phyloP scores from a whole-genome alignment of 352 stramenopile genomes.

The Globisporangium carolinianum region DNA sequence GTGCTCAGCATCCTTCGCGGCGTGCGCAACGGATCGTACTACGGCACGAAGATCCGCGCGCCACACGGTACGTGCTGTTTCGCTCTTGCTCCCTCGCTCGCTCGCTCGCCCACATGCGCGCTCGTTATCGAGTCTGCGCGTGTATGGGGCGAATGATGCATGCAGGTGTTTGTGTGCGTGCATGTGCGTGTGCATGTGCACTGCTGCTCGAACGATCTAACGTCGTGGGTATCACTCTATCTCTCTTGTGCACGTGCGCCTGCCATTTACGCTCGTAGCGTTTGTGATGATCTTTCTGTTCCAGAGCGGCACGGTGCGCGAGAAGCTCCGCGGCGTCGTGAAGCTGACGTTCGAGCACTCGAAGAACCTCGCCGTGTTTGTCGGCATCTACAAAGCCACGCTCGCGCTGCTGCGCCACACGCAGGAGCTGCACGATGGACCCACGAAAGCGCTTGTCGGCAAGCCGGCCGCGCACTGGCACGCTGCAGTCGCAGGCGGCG shows the following conservation, averaged over 20 bases:
- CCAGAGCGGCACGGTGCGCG: slow-evolving; percentile 62
- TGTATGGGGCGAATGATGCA: neutral
- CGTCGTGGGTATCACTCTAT: no score
- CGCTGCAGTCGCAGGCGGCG: slow-evolving; percentile 61
- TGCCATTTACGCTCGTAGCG: slow-evolving; percentile 21
- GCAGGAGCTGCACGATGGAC: slow-evolving; percentile 27
- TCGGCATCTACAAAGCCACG: slow-evolving; percentile 83
- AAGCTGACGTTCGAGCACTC: slow-evolving; percentile 82
- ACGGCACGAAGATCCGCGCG: slow-evolving; percentile 86
- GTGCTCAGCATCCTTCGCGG: slow-evolving; percentile 72
- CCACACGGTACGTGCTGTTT: slow-evolving; percentile 53
- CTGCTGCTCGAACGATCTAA: no score
- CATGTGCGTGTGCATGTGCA: neutral
- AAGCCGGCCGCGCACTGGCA: slow-evolving; percentile 75
- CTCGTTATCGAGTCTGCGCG: neutral
- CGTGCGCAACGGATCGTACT: slow-evolving; percentile 83
- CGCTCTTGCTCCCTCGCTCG: neutral
- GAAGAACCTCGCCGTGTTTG: slow-evolving; percentile 84
- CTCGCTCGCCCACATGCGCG: neutral
- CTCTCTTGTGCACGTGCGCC: no score
- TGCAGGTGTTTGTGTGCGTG: neutral
- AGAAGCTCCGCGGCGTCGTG: slow-evolving; percentile 71
- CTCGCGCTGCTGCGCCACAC: slow-evolving; percentile 57
- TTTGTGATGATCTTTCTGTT: slow-evolving; percentile 90
- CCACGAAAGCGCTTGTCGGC: slow-evolving; percentile 29